These are phyloP conservation scores for Ganoderma sinense DNA, from an alignment of 1,284 basidiomycete species.

Conservation along the genomic window DNA sequence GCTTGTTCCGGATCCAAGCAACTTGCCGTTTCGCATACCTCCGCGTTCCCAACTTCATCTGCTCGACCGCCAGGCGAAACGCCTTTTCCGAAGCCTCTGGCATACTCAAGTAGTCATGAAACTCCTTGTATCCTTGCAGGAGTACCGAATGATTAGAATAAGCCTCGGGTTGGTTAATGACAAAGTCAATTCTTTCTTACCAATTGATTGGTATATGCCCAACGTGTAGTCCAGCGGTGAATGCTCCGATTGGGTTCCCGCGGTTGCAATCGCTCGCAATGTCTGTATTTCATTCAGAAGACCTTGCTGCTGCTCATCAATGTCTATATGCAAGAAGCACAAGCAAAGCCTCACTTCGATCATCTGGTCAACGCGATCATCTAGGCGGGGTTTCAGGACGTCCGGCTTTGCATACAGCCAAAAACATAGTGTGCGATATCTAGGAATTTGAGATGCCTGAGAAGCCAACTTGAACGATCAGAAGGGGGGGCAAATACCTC, in stretches of 20 bases:
- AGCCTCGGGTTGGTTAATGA: neutral
- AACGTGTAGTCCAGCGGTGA: slow-evolving; percentile 65
- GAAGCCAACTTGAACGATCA: neutral
- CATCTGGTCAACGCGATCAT: slow-evolving; percentile 90
- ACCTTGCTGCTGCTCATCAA: slow-evolving; percentile 63
- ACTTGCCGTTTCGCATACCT: slow-evolving; percentile 94
- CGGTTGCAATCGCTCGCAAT: slow-evolving; percentile 49
- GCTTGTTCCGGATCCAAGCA: slow-evolving; percentile 92
- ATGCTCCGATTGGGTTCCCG: slow-evolving; percentile 4
- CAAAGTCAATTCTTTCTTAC: slow-evolving; percentile 48
- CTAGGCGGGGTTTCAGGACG: slow-evolving; percentile 72
- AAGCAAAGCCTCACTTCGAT: slow-evolving; percentile 62
- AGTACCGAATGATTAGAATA: neutral
- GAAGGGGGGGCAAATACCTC: slow-evolving; percentile 50
- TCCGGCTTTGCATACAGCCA: slow-evolving; percentile 89
- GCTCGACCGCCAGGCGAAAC: slow-evolving; percentile 71
- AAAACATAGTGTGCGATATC: slow-evolving; percentile 87
- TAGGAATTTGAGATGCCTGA: slow-evolving; percentile 38
- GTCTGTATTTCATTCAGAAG: slow-evolving; percentile 84
- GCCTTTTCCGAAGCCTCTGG: slow-evolving; percentile 48
- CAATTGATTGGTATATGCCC: slow-evolving; percentile 96
- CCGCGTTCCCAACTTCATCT: slow-evolving; percentile 88
- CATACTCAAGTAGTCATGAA: slow-evolving; percentile 67
- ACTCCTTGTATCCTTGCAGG: slow-evolving; percentile 87
- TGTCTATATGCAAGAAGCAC: slow-evolving; percentile 7